These are phyloP conservation scores for Fraxinus nigra DNA, from an alignment of 305 asterid species.

Conservation along the genomic window DNA sequence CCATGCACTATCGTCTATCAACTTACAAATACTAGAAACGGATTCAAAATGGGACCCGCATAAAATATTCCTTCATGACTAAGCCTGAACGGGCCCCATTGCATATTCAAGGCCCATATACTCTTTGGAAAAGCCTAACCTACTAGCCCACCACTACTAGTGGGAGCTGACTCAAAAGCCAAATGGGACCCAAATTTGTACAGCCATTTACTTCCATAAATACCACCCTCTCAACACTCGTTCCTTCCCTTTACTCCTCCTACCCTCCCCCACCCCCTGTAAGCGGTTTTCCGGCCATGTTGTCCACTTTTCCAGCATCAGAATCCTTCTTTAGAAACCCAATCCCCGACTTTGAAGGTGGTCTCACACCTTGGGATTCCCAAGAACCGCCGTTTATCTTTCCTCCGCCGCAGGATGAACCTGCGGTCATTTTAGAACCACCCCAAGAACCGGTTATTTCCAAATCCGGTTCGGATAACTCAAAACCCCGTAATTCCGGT, in stretches of 20 bases:
- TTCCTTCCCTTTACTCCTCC: slow-evolving; percentile 18
- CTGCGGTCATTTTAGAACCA: background rate
- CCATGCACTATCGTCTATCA: background rate
- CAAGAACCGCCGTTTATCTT: background rate
- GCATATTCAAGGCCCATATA: background rate
- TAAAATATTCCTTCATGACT: background rate
- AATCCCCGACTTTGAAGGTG: background rate
- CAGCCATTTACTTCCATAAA: background rate
- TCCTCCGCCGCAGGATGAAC: background rate
- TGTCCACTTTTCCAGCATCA: background rate
- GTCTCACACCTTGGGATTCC: slow-evolving; percentile 10
- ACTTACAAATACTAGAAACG: background rate
- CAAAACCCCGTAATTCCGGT: background rate
- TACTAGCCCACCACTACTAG: background rate
- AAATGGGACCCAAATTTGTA: background rate
- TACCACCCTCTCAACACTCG: background rate
- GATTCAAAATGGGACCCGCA: background rate
- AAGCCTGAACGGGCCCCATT: background rate
- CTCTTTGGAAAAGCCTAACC: background rate
- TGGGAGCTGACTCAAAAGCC: background rate
- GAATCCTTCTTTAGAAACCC: background rate
- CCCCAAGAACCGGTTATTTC: slow-evolving; percentile 10
- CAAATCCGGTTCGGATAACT: background rate
- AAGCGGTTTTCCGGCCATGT: slow-evolving; percentile 13
- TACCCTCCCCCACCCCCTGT: background rate